Evolutionary conservation across 441 rosid genomes (phyloP).

Genomic region (Gossypium trilobum): DNA sequence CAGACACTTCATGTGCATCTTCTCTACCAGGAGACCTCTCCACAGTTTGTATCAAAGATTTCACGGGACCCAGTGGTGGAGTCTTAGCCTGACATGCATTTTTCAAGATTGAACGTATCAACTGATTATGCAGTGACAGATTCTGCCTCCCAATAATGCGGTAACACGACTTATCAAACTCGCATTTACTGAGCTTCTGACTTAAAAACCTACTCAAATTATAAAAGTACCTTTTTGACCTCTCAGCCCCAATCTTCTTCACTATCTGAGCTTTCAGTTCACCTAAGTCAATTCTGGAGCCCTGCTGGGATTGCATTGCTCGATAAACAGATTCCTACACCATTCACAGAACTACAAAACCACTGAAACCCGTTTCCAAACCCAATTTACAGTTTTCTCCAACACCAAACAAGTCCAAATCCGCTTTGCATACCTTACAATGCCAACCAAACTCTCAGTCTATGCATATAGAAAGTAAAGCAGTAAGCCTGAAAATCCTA

Average conservation of each 20-base stretch:
- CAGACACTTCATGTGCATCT: slow-evolving; percentile 49
- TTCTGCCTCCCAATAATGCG: slow-evolving; percentile 73
- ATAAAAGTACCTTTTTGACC: slow-evolving; percentile 61
- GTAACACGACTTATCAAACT: slow-evolving; percentile 63
- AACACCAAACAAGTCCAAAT: slow-evolving; percentile 28
- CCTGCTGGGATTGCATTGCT: slow-evolving; percentile 73
- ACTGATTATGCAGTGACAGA: slow-evolving; percentile 71
- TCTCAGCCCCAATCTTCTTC: slow-evolving; percentile 71
- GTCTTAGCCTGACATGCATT: slow-evolving; percentile 62
- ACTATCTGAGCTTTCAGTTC: slow-evolving; percentile 61
- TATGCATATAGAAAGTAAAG: slow-evolving; percentile 20
- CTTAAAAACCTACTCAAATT: slow-evolving; percentile 62
- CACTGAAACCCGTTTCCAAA: slow-evolving; percentile 12
- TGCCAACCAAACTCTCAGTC: slow-evolving; percentile 31
- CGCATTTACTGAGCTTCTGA: slow-evolving; percentile 68
- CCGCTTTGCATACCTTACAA: slow-evolving; percentile 29
- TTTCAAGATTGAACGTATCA: slow-evolving; percentile 58
- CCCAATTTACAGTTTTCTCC: slow-evolving; percentile 23
- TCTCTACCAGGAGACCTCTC: slow-evolving; percentile 39
- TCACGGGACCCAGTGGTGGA: slow-evolving; percentile 46
- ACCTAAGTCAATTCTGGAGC: slow-evolving; percentile 67
- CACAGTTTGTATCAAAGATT: slow-evolving; percentile 30
- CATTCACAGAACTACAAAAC: slow-evolving; percentile 29
- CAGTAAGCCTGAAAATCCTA: slow-evolving; percentile 17
- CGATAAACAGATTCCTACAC: slow-evolving; percentile 39